Percentiles rank a stretch among this genome's conserved stretches.
Evolutionary conservation across 148 eudicot species (phyloP).

Genomic region (Arctostaphylos glauca): DNA sequence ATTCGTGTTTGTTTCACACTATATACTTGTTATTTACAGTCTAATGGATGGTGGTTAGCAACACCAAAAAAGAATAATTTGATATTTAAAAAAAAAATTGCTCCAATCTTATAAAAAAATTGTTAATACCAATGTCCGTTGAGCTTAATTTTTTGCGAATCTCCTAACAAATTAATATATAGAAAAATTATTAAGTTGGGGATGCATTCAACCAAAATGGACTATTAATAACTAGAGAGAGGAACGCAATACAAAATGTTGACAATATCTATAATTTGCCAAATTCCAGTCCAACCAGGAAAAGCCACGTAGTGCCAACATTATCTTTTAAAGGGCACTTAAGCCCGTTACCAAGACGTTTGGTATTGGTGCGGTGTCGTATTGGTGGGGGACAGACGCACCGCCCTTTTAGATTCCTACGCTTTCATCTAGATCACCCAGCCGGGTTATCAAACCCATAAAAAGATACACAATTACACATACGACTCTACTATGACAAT

Average conservation of each 20-base stretch:
- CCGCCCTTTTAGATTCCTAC: neutral
- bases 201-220: too few species aligned
- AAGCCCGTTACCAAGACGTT: too few species aligned
- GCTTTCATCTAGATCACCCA: slow-evolving; percentile 5
- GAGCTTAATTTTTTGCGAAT: too few species aligned
- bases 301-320: neutral
- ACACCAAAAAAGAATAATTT: too few species aligned
- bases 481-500: neutral
- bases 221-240: too few species aligned
- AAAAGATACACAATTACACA: neutral
- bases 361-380: slow-evolving; percentile 23
- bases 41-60: too few species aligned
- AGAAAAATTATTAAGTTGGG: neutral
- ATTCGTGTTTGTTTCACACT: too few species aligned
- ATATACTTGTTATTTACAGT: too few species aligned
- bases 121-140: too few species aligned
- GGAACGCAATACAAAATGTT: neutral
- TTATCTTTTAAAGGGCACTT: neutral
- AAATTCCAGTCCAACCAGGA: neutral
- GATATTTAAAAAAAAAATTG: too few species aligned
- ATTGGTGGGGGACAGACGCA: slow-evolving; percentile 31
- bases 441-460: neutral
- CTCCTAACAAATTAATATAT: neutral
- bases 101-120: too few species aligned
- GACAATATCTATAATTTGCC: neutral